phyloP scores from a whole-genome alignment of 2,329 filamentous ascomycete genomes.

The Diplodia seriata region DNA sequence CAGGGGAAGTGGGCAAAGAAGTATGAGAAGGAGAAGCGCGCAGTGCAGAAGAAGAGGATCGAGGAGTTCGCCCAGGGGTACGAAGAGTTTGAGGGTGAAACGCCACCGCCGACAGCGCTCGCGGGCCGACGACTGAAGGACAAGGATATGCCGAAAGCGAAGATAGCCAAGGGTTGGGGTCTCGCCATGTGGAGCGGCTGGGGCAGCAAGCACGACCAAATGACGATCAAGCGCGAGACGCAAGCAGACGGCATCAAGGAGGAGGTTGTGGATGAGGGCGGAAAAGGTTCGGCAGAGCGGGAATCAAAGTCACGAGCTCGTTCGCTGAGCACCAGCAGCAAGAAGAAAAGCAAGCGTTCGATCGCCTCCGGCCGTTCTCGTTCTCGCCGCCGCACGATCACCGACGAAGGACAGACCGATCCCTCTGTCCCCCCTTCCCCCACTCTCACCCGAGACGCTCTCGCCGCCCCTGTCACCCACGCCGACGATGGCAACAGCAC shows the following conservation, averaged over 20 bases:
- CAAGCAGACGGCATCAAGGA: conserved; percentile 33
- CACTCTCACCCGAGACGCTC: conserved; percentile 25
- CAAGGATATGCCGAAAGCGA: conserved; percentile 59
- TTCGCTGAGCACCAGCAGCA: conserved; percentile 30
- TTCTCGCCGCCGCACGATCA: conserved; percentile 44
- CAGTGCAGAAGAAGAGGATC: conserved; percentile 74
- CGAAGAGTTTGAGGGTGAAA: conserved; percentile 72
- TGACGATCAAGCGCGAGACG: conserved; percentile 59
- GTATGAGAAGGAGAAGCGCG: conserved; percentile 72
- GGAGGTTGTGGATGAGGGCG: not conserved
- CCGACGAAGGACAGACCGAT: conserved; percentile 43
- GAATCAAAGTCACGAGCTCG: conserved; percentile 28
- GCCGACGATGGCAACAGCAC: conserved; percentile 1
- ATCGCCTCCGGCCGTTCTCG: conserved; percentile 35
- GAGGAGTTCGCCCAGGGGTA: conserved; percentile 73
- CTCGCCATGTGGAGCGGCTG: conserved; percentile 85
- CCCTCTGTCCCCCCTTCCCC: conserved; percentile 30
- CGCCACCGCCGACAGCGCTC: conserved; percentile 82
- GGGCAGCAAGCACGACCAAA: conserved; percentile 88
- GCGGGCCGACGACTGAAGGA: conserved; percentile 69
- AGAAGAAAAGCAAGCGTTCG: conserved; percentile 30
- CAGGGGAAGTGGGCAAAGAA: conserved; percentile 75
- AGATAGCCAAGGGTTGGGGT: conserved; percentile 70
- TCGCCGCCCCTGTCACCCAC: conserved; percentile 11
- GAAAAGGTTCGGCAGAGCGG: conserved; percentile 18